Evolutionary conservation across 805 yeast genomes (phyloP).

Genomic region (Saccharomycopsis microspora): DNA sequence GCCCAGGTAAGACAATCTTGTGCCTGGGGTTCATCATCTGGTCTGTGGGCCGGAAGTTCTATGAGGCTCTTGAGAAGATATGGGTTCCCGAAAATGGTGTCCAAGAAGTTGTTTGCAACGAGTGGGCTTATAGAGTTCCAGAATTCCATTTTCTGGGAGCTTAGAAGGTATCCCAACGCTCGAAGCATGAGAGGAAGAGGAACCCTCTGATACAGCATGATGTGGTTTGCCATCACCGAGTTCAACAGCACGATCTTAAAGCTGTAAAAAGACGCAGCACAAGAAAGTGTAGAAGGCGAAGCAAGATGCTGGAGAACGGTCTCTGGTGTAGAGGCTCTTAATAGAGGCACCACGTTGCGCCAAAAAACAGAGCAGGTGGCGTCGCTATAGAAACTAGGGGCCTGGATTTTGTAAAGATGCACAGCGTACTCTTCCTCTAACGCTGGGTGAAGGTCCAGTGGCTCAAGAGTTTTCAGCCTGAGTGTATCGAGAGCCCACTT

Average conservation of each 20-base stretch:
- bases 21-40: slow-evolving; percentile 24
- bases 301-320: slow-evolving; percentile 23
- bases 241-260: slow-evolving; percentile 27
- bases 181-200: slow-evolving; percentile 43
- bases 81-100: slow-evolving; percentile 47
- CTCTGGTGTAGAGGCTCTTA: slow-evolving; percentile 26
- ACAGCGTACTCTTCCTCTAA: slow-evolving; percentile 43
- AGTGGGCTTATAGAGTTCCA: slow-evolving; percentile 49
- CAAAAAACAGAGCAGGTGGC: slow-evolving; percentile 35
- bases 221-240: slow-evolving; percentile 36
- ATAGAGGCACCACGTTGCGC: slow-evolving; percentile 27
- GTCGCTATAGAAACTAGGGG: slow-evolving; percentile 36
- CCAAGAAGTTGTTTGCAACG: slow-evolving; percentile 44
- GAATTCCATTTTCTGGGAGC: slow-evolving; percentile 30
- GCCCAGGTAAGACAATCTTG: slow-evolving; percentile 49
- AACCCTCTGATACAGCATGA: slow-evolving; percentile 33
- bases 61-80: slow-evolving; percentile 29
- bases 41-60: slow-evolving; percentile 13
- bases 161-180: slow-evolving; percentile 35
- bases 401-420: slow-evolving; percentile 42
- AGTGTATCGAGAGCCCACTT: slow-evolving; percentile 35
- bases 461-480: slow-evolving; percentile 16
- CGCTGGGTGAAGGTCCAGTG: slow-evolving; percentile 24
- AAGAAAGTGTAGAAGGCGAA: slow-evolving; percentile 20
- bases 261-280: slow-evolving; percentile 18